Conservation (phyloP, 768 basidiomycete genomes). For the Suillus tomentosus region DNA sequence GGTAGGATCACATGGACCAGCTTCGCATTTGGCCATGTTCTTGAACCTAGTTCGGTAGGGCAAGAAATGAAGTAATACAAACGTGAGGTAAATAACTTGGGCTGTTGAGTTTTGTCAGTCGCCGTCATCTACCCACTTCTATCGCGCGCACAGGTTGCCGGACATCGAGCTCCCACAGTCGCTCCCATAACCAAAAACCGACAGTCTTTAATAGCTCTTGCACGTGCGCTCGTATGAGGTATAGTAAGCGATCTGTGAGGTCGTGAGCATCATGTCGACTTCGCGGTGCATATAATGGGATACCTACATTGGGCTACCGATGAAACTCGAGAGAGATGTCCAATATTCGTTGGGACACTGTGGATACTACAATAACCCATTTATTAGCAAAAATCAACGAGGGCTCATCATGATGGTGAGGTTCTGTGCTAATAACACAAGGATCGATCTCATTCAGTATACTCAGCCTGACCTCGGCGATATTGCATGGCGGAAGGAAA, state of each 20-base stretch:
- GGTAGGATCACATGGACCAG: too few relatives aligned
- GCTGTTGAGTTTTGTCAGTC: not conserved
- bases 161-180: not conserved
- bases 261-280: not conserved
- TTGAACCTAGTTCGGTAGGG: not conserved
- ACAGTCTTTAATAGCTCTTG: not conserved
- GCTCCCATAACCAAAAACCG: not conserved
- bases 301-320: not conserved
- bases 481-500: not conserved
- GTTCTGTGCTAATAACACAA: not conserved
- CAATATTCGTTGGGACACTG: not conserved
- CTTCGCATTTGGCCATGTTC: not conserved
- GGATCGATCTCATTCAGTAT: not conserved
- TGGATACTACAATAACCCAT: not conserved
- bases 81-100: not conserved
- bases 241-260: not conserved
- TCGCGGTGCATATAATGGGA: not conserved
- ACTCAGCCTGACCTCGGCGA: not conserved
- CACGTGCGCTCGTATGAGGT: not conserved
- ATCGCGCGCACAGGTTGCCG: not conserved
- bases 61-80: not conserved
- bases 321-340: not conserved
- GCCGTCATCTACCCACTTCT: not conserved
- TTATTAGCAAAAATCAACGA: not conserved
- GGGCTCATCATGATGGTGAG: not conserved